phyloP scores from a whole-genome alignment of 2,329 filamentous ascomycete species.

The Cryphonectria naterciae region DNA sequence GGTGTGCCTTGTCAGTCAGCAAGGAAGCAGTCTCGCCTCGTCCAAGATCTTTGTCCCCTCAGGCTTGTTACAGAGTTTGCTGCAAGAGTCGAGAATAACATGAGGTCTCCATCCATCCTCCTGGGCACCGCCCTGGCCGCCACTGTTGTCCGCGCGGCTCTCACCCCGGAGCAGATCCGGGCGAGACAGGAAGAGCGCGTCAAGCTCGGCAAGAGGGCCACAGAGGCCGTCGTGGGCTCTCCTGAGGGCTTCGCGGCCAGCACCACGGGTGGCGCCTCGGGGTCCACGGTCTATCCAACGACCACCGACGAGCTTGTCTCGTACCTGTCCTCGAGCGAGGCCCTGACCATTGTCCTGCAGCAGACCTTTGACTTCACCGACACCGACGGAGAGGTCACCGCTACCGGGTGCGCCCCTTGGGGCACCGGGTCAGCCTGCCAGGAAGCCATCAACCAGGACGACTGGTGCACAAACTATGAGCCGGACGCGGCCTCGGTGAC shows the following conservation, averaged over 20 bases:
- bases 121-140: constrained; percentile 13
- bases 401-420: constrained; percentile 61
- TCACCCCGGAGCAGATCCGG: constrained; percentile 10
- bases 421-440: constrained; percentile 60
- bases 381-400: constrained; percentile 56
- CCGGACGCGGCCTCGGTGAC: constrained; percentile 50
- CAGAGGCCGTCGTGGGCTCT: constrained; percentile 39
- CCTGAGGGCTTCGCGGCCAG: constrained; percentile 51
- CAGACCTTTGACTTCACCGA: constrained; percentile 61
- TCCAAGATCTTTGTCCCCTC: background rate
- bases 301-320: constrained; percentile 59
- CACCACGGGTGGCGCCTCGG: constrained; percentile 63
- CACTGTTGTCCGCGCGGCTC: constrained; percentile 15
- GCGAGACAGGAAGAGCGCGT: constrained; percentile 14
- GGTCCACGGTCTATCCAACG: constrained; percentile 56
- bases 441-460: constrained; percentile 62
- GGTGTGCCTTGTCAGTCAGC: background rate
- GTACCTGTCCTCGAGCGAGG: background rate
- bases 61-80: background rate
- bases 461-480: constrained; percentile 64
- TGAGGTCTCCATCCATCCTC: constrained; percentile 13
- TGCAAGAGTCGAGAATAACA: background rate
- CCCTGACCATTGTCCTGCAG: constrained; percentile 54
- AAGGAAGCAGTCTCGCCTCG: background rate
- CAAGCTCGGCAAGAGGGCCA: constrained; percentile 21